Evolutionary conservation across 805 yeast species (phyloP), one percentile per base, ranked within the genome.

Genomic region (Tetrapisispora namnaoensis): DNA sequence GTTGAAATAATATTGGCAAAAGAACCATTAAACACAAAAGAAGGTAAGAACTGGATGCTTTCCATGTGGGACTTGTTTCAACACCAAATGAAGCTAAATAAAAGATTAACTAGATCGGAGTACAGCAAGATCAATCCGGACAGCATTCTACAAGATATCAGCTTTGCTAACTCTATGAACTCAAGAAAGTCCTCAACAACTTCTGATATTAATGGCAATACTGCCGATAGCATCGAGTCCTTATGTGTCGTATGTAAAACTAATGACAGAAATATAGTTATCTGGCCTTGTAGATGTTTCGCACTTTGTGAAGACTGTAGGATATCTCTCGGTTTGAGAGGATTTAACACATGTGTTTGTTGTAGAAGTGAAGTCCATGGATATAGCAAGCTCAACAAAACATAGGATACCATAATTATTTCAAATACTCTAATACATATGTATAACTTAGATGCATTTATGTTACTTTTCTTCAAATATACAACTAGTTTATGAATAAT

Each of bases 251-350:
- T 90, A 2, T 90, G 97, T 62, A 91, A 84, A 55, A 72, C 75
- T 5, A 79, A 83, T 50, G 76, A 80, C 5, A 73, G 96, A 54
- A 85, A 83, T 49, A 77, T 90, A 39, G 80, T 90, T 9, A 70
- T 91, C 2, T 90, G 97, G 97, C 97, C 97, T 0, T 90, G 97
- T 62, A 78, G 80, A 56, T 90, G 97, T 64, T 78, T 90, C 49
- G 89, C 95, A 0, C 71, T 90, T 5, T 90, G 97, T 65, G 96
- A 89, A 54, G 75, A 77, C 24, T 90, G 97, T 60, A 74, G 97
- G 17, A 70, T 81, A 11, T 77, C 84, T 17, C 71, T 90, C 46
- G 87, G 86, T 8, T 68, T 82, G 34, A 75, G 89, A 51, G 84
- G 85, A 13, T 82, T 83, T 59, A 78, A 76, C 49, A 83, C 82